phyloP scores from a whole-genome alignment of 2,329 filamentous ascomycete species.

The Trichoderma simmonsii region DNA sequence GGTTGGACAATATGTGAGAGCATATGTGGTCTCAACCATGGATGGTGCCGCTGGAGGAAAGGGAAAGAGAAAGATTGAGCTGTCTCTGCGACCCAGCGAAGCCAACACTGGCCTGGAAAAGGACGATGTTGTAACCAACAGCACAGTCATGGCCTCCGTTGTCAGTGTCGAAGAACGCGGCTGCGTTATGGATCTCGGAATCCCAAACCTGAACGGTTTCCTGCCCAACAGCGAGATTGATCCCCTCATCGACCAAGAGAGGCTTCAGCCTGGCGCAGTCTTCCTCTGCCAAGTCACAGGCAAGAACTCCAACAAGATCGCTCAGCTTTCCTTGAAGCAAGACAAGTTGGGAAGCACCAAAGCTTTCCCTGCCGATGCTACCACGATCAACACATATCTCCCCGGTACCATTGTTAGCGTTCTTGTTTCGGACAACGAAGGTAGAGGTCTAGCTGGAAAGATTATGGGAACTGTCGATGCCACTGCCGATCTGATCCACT shows the following conservation, averaged over 20 bases:
- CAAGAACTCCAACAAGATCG: constrained; percentile 72
- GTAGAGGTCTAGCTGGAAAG: constrained; percentile 79
- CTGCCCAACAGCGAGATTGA: constrained; percentile 81
- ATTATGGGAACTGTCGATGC: constrained; percentile 89
- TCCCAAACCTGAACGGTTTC: constrained; percentile 75
- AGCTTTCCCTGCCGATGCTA: constrained; percentile 68
- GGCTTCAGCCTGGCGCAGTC: constrained; percentile 77
- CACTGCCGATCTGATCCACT: constrained; percentile 87
- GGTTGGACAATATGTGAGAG: constrained; percentile 83
- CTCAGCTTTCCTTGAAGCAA: constrained; percentile 77
- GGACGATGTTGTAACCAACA: constrained; percentile 70
- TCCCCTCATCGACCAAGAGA: constrained; percentile 58
- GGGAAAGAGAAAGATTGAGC: constrained; percentile 76
- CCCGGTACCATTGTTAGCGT: constrained; percentile 90
- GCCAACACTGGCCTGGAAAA: constrained; percentile 72
- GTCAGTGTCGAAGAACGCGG: constrained; percentile 94
- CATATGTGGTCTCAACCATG: constrained; percentile 74
- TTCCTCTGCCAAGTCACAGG: constrained; percentile 79
- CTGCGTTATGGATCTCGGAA: constrained; percentile 85
- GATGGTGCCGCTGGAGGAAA: constrained; percentile 62
- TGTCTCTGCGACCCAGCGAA: constrained; percentile 76
- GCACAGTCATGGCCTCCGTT: constrained; percentile 82
- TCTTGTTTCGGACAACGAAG: constrained; percentile 71
- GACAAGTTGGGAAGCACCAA: constrained; percentile 65
- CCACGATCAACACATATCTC: constrained; percentile 84